Conservation (phyloP, 2,329 filamentous ascomycete genomes). For the Calonectria naviculata region DNA sequence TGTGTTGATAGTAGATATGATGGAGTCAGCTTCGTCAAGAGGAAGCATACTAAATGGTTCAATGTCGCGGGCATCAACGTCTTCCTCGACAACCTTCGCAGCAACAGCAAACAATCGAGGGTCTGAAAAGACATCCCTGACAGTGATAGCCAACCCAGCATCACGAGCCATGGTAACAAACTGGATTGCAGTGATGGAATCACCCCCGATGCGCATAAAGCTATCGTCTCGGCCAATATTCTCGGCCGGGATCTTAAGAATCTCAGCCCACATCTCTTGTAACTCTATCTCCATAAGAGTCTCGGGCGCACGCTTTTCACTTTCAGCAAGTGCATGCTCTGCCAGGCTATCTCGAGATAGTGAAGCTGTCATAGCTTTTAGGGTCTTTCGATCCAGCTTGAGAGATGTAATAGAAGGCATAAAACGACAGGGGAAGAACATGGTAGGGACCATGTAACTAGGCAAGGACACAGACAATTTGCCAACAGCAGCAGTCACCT, state of each 20-base stretch:
- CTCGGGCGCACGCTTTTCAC: constrained; percentile 7
- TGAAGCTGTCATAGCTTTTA: constrained; percentile 7
- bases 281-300: constrained; percentile 34
- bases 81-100: too few species aligned
- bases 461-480: constrained; percentile 16
- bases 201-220: constrained; percentile 61
- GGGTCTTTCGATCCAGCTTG: constrained; percentile 23
- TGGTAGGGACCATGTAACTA: constrained; percentile 27
- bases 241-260: constrained; percentile 46
- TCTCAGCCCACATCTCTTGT: constrained; percentile 49
- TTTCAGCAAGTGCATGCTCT: not conserved
- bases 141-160: constrained; percentile 52
- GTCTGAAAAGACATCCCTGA: constrained; percentile 54
- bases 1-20: too few species aligned
- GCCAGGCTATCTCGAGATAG: not conserved
- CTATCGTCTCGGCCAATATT: constrained; percentile 49
- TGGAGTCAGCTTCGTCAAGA: too few species aligned
- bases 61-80: too few species aligned
- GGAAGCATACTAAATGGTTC: too few species aligned
- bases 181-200: constrained; percentile 61
- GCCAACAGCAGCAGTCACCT: not conserved
- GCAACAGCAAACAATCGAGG: constrained; percentile 8
- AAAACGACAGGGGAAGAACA: constrained; percentile 19
- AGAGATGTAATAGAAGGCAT: constrained; percentile 17
- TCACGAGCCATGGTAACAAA: constrained; percentile 55